phyloP scores from a whole-genome alignment of 148 eudicot genomes.

The Rhododendron williamsianum region DNA sequence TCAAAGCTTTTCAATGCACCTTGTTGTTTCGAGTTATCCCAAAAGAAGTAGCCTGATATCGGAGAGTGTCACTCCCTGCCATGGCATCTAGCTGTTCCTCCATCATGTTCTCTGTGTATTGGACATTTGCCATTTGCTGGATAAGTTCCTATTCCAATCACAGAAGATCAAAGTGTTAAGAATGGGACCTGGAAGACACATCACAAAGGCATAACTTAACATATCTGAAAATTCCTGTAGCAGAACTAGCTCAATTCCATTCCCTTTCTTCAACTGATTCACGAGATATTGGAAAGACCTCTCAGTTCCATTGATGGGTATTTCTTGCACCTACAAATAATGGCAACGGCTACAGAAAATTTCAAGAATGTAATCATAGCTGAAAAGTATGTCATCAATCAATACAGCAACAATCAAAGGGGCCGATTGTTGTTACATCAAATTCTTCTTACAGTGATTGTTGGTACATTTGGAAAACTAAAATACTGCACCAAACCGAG shows the following conservation, averaged over 20 bases:
- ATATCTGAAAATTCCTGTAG: conserved; percentile 55
- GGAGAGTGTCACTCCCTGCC: conserved; percentile 96
- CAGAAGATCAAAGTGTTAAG: background rate
- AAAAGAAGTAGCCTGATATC: conserved; percentile 91
- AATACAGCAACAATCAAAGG: background rate
- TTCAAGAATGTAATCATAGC: background rate
- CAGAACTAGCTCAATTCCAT: conserved; percentile 88
- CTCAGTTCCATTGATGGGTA: conserved; percentile 98
- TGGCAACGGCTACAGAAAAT: conserved; percentile 9
- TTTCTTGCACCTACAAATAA: conserved; percentile 77
- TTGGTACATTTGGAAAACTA: background rate
- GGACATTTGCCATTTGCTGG: conserved; percentile 99
- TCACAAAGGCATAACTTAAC: background rate
- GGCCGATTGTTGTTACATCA: background rate
- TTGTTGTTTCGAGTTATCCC: conserved; percentile 86
- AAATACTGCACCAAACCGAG: background rate
- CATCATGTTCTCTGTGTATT: conserved; percentile 94
- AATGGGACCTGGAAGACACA: background rate
- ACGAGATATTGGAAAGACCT: conserved; percentile 96
- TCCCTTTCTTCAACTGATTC: conserved; percentile 89
- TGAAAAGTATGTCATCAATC: conserved; percentile 1
- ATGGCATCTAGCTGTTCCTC: conserved; percentile 96
- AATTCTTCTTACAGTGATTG: background rate
- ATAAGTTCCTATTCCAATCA: conserved; percentile 66
- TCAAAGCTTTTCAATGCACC: conserved; percentile 30